Base-by-base conservation (phyloP, 2,329 filamentous ascomycete genomes). In the Colletotrichum tabaci region DNA sequence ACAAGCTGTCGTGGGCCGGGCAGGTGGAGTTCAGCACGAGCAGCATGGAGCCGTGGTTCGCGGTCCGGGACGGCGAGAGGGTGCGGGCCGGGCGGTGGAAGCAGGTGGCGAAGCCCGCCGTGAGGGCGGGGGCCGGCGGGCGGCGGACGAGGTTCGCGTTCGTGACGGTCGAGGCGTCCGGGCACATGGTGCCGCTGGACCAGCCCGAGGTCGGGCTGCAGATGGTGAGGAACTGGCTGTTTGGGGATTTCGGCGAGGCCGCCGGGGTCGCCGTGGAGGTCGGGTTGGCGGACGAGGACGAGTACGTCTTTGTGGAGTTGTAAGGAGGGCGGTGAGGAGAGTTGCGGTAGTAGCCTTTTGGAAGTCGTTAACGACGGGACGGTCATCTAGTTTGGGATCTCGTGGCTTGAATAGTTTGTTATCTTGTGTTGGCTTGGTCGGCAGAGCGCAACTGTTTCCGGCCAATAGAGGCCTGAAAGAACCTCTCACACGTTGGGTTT, bases 1-100 rank as follows among this genome's bases (percentile, higher is more conserved):
- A 79, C 21, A 79, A 77, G 12, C 78, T 86, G 77, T 71, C 76
- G 3, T 86, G 84, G 84, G 83, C 82, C 62, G 83, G 83, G 1
- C 83, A 85, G 74, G 77, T 83, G 3, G 81, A 80, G 13, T 85
- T 84, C 75, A 79, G 79, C 0, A 76, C 80, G 8, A 77, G 82
- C 74, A 76, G 61, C 21, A 74, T 74, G 56, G 57, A 30, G 52
- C 50, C 56, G 2, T 71, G 77, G 55, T 66, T 67, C 4, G 67
- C 71, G 53, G 46, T 52, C 1, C 68, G 52, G 16, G 61, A 60
- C 13, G 68, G 75, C 0, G 69, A 71, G 61, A 53, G 53, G 0
- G 66, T 66, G 2, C 46, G 30, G 9, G 70, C 61, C 4, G 70
- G 70, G 0, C 26, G n/a, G 44, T 71, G 66, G 66, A 72, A 71